Evolutionary conservation across 2,329 filamentous ascomycete genomes (phyloP), one percentile per base, ranked within the genome.

Genomic region (Trichoderma koningiopsis): DNA sequence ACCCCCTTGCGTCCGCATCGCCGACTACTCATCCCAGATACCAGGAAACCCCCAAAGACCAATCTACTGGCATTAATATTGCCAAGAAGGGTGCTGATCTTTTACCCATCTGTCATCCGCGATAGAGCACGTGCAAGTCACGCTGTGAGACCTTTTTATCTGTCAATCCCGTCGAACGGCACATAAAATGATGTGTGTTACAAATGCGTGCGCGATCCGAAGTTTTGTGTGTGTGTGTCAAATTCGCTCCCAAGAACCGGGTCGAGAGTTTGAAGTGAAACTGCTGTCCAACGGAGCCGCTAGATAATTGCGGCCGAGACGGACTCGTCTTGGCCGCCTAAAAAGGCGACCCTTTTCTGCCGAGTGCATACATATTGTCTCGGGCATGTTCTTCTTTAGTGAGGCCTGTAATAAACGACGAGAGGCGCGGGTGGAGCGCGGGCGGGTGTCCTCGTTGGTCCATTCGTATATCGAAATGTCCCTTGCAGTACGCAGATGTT

Each of bases 401-500:
- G 43, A 24, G 19, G 16, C 19, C 37, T 43, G 19, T 43, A n/a
- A 43, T 43, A 49, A 37, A 37, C 29, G 14, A 35, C 19, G n/a
- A 33, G 37, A 66, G 35, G 27, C 57, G n/a, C 10, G n/a, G 19
- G 63, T 66, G 63, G 63, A 66, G 57, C 63, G 22, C 24, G 14
- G 40, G 16, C 24, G 27, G 8, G 40, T 29, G 55, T 14, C 52
- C 22, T 52, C 63, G 63, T 66, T 66, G 63, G 63, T 31, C 63
- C 47, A 66, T 35, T 66, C 63, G 63, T 66, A 59, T 59, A 66
- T 64, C 35, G 52, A 10, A 10, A 22, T 40, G 47, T 58, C 63
- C 61, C 63, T 66, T 37, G 29, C 63, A 27, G 57, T 37, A 58
- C 57, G 63, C 53, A 19, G 47, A 27, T 58, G 55, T 35, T 43